Conservation (phyloP, 1,139 yeast species). For the Saccharomyces hybrid region DNA sequence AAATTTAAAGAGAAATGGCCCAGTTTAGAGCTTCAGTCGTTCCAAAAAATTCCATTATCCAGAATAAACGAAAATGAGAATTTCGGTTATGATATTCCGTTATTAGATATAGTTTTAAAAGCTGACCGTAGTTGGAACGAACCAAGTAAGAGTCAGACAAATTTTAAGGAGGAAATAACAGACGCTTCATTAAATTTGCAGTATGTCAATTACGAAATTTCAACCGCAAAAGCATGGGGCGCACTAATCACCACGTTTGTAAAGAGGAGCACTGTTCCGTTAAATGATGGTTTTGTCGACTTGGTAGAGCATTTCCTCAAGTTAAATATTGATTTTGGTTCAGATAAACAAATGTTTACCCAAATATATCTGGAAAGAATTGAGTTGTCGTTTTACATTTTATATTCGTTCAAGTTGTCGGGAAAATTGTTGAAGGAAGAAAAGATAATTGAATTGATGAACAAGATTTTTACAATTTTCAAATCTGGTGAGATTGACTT, state of each 20-base stretch:
- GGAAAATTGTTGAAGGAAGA: constrained; percentile 25
- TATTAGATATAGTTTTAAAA: constrained; percentile 55
- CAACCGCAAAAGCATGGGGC: constrained; percentile 69
- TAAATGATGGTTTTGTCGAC: constrained; percentile 36
- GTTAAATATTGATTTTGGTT: constrained; percentile 47
- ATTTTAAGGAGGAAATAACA: constrained; percentile 45
- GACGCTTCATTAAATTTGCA: constrained; percentile 60
- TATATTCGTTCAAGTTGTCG: constrained; percentile 38
- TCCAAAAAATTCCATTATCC: constrained; percentile 48
- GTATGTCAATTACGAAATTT: constrained; percentile 56
- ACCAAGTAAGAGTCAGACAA: constrained; percentile 22
- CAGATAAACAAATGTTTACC: constrained; percentile 41
- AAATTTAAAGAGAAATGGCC: constrained; percentile 47
- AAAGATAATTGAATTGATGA: constrained; percentile 17
- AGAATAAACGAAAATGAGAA: constrained; percentile 39
- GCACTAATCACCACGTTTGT: constrained; percentile 63
- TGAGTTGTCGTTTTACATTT: constrained; percentile 61
- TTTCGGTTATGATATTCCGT: constrained; percentile 50
- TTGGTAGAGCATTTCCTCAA: constrained; percentile 45
- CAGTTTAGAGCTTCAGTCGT: constrained; percentile 26
- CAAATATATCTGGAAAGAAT: constrained; percentile 54
- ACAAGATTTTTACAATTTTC: constrained; percentile 30
- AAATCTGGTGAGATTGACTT: constrained; percentile 43
- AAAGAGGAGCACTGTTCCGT: constrained; percentile 30
- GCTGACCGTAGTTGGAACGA: constrained; percentile 44